Base-by-base conservation (phyloP, 2,329 filamentous ascomycete genomes). In the Hypocreales sp. region DNA sequence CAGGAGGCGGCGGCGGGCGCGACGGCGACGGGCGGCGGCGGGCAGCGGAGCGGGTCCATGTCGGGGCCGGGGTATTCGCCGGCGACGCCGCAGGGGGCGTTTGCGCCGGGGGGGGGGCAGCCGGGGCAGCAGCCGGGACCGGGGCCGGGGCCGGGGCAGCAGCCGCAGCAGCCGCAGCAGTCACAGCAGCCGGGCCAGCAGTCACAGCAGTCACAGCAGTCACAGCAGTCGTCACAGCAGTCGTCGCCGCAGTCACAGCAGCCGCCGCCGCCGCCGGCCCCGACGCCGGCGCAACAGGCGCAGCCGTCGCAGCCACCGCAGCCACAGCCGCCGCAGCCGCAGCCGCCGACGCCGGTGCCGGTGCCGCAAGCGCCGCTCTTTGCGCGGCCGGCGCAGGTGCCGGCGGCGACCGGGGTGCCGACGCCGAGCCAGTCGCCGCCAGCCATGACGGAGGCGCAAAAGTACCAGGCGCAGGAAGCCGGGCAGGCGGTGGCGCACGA, bases 401-500 rank as follows among this genome's bases (percentile, higher is more conserved):
- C 37, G 32, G 10, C 36, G 22, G 17, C 30, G 32, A 13, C 38
- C 31, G 22, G 13, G 4, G 25, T 14, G 5, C 29, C 25, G 14
- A 24, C 35, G 22, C 34, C 27, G 12, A 35, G 31, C 15, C 28
- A 31, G 19, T 22, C 30, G 6, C 27, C 17, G 5, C 10, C 23
- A 5, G 5, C 23, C 7, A 35, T 47, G 40, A 34, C 44, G 14
- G 46, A 58, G 22, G 42, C 52, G 22, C 45, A 54, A 20, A 48
- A 50, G 17, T 41, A 51, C 15, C 47, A 59, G 33, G 55, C 55
- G 4, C 63, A 70, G 35, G 47, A 53, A 8, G 53, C 58, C 7
- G 74, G 74, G 4, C 57, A 73, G 38, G 52, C 56, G 3, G 57
- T 67, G 11, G 78, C 78, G 1, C 53, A 60, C 2, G 65, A 76